Percentiles rank a stretch among this genome's conserved stretches.
Evolutionary conservation across 169 alveolate species (phyloP).

Genomic region (Plasmodium billcollinsi): DNA sequence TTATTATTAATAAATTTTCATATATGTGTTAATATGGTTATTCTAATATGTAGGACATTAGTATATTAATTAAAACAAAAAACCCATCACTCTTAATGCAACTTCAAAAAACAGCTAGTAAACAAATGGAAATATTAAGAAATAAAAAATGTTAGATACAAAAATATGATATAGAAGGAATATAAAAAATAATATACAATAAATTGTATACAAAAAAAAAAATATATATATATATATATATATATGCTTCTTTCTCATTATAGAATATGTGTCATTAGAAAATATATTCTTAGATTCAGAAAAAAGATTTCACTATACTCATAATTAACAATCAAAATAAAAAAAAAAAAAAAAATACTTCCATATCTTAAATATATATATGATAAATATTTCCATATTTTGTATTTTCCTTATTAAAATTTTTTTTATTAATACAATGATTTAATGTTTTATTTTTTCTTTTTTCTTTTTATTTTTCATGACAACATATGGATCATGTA

Average conservation of each 20-base stretch:
- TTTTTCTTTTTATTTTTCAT: too few species aligned
- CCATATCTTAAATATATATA: neutral
- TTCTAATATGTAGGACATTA: constrained; percentile 66
- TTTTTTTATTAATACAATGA: too few species aligned
- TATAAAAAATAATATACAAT: neutral
- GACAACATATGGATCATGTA: too few species aligned
- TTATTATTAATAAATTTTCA: too few species aligned
- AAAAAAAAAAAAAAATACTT: neutral
- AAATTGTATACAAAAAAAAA: neutral
- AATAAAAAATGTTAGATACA: constrained; percentile 10
- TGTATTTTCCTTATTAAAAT: too few species aligned
- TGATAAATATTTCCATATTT: too few species aligned
- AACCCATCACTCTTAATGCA: constrained; percentile 91
- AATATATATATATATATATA: neutral
- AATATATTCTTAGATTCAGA: too few species aligned
- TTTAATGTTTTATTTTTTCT: too few species aligned
- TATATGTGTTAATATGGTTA: constrained; percentile 3
- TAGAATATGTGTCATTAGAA: neutral
- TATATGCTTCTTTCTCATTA: neutral
- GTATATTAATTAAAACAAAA: constrained; percentile 88
- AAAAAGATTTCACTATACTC: too few species aligned
- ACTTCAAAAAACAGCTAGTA: constrained; percentile 86
- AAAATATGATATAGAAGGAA: neutral
- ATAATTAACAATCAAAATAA: neutral
- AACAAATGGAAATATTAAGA: constrained; percentile 75